Evolutionary conservation across 805 yeast species (phyloP).

Genomic region (Zygoascus flipseniorum): DNA sequence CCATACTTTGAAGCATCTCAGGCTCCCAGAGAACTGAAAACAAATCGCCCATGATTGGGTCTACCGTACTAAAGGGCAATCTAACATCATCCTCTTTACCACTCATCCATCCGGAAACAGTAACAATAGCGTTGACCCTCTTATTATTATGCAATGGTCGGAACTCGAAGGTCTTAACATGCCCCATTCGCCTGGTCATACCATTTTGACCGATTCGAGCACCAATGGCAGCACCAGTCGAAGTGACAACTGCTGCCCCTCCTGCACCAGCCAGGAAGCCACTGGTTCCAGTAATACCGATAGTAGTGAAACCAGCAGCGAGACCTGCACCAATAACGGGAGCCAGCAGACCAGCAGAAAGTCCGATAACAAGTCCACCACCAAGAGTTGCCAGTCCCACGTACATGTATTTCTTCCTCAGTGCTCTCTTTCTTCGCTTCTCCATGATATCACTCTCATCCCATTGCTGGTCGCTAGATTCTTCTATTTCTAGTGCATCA

Average conservation of each 20-base stretch:
- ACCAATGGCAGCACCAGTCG: constrained; percentile 86
- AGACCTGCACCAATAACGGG: constrained; percentile 98
- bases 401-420: constrained; percentile 63
- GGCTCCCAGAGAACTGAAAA: constrained; percentile 96
- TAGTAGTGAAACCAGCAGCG: constrained; percentile 93
- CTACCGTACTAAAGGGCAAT: constrained; percentile 91
- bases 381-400: constrained; percentile 95
- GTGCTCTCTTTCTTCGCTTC: constrained; percentile 57
- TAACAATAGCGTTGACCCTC: constrained; percentile 75
- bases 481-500: constrained; percentile 84
- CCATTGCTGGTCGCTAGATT: constrained; percentile 68
- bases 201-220: constrained; percentile 82
- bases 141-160: constrained; percentile 87
- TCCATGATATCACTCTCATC: constrained; percentile 63
- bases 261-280: constrained; percentile 94
- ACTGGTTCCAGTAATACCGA: constrained; percentile 89
- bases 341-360: constrained; percentile 91
- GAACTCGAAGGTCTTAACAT: constrained; percentile 89
- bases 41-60: constrained; percentile 96
- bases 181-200: constrained; percentile 80
- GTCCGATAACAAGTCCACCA: constrained; percentile 88
- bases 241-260: constrained; percentile 89
- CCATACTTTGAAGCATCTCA: constrained; percentile 90
- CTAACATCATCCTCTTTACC: constrained; percentile 93
- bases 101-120: constrained; percentile 97